A percentile compares a stretch with the other conserved stretches of the same genome.
Evolutionary conservation across 768 basidiomycete species (phyloP).

Genomic region (Lactarius sp.): DNA sequence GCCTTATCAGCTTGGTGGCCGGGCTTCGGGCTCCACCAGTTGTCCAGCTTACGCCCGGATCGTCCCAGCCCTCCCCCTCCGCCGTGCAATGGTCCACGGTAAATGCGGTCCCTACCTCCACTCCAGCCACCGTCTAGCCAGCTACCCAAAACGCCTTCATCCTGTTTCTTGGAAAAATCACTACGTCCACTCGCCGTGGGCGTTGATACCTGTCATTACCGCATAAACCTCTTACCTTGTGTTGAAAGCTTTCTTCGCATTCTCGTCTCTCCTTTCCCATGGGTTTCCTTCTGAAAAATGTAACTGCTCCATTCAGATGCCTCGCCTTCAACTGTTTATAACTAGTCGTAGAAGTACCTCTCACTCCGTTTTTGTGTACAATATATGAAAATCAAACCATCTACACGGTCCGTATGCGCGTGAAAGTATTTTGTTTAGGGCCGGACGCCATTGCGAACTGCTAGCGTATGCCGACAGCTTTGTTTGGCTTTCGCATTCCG

Average conservation of each 20-base stretch:
- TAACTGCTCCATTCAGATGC: not conserved
- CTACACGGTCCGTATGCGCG: not conserved
- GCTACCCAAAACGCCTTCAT: too few relatives aligned
- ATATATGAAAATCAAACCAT: not conserved
- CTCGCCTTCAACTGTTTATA: not conserved
- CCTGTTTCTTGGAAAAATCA: too few relatives aligned
- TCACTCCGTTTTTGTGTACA: not conserved
- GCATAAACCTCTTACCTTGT: not conserved
- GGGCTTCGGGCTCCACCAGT: not conserved
- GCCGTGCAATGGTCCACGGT: not conserved
- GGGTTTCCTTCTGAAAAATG: not conserved
- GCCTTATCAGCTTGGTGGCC: too few relatives aligned
- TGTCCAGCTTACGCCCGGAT: not conserved
- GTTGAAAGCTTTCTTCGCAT: not conserved
- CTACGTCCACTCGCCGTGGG: not conserved
- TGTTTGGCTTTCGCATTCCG: too few relatives aligned
- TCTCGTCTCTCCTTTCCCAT: not conserved
- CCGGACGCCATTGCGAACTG: too few relatives aligned
- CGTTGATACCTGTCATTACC: not conserved
- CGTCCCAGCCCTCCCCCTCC: not conserved
- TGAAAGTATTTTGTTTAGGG: not conserved
- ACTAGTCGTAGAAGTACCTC: not conserved
- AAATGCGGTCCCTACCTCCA: not conserved
- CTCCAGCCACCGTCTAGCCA: not conserved
- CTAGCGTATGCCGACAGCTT: too few relatives aligned